Evolutionary conservation across 2,329 filamentous ascomycete species (phyloP).

Genomic region (Alternaria triticina): DNA sequence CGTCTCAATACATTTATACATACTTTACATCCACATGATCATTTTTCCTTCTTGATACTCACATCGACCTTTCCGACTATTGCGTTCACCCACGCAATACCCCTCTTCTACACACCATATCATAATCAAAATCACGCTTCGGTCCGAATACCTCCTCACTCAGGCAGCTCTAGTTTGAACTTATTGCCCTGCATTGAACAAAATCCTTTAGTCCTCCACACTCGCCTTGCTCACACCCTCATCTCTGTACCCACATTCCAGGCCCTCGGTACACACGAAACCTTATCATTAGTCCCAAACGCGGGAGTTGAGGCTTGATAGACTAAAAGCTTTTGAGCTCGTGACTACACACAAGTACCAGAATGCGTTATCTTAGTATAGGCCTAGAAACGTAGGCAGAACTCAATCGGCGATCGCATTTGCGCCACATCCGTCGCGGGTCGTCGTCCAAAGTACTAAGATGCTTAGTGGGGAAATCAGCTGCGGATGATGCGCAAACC

Average conservation of each 20-base stretch:
- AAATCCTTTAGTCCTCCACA: background rate
- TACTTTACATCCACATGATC: background rate
- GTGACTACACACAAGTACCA: background rate
- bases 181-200: background rate
- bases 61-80: background rate
- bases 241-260: background rate
- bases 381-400: background rate
- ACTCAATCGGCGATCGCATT: background rate
- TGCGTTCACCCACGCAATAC: background rate
- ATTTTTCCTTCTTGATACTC: background rate
- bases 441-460: background rate
- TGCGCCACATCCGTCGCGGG: background rate
- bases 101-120: background rate
- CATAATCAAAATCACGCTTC: background rate
- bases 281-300: background rate
- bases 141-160: conserved; percentile 1
- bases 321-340: background rate
- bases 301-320: background rate
- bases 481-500: background rate
- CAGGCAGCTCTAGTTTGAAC: background rate
- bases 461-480: background rate
- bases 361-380: background rate
- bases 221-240: background rate
- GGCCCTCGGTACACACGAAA: background rate
- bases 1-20: background rate